Conservation (phyloP, 441 rosid genomes). For the Aquilaria agallochum region DNA sequence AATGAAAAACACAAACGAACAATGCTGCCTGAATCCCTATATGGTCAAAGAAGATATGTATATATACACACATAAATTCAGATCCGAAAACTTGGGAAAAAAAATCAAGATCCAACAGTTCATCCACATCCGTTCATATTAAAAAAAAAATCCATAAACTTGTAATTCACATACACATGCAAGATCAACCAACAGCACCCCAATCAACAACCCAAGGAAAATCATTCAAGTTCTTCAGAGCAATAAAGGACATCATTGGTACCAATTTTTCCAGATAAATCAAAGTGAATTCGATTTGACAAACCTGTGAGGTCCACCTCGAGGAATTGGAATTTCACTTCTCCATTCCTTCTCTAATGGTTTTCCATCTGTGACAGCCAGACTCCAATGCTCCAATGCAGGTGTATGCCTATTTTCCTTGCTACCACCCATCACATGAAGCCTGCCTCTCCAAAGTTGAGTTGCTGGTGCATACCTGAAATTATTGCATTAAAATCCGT, state of each 20-base stretch:
- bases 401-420: slow-evolving; percentile 88
- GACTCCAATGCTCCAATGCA: slow-evolving; percentile 87
- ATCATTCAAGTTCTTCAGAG: slow-evolving; percentile 3
- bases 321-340: slow-evolving; percentile 84
- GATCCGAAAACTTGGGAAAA: too few species aligned
- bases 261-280: too few species aligned
- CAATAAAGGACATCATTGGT: not conserved
- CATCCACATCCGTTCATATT: too few species aligned
- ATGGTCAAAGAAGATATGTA: too few species aligned
- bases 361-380: slow-evolving; percentile 84
- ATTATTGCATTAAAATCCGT: slow-evolving; percentile 8
- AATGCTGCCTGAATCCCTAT: too few species aligned
- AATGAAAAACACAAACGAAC: too few species aligned
- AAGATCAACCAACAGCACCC: not conserved
- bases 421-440: slow-evolving; percentile 99
- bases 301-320: slow-evolving; percentile 96
- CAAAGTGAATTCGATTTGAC: not conserved
- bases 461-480: slow-evolving; percentile 95
- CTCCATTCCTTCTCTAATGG: slow-evolving; percentile 81
- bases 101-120: too few species aligned
- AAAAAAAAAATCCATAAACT: too few species aligned
- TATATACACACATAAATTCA: too few species aligned
- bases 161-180: not conserved
- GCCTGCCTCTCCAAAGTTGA: slow-evolving; percentile 95
- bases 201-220: slow-evolving; percentile 2